phyloP scores from a whole-genome alignment of 1,139 yeast genomes.

The Zygosaccharomyces sapae region DNA sequence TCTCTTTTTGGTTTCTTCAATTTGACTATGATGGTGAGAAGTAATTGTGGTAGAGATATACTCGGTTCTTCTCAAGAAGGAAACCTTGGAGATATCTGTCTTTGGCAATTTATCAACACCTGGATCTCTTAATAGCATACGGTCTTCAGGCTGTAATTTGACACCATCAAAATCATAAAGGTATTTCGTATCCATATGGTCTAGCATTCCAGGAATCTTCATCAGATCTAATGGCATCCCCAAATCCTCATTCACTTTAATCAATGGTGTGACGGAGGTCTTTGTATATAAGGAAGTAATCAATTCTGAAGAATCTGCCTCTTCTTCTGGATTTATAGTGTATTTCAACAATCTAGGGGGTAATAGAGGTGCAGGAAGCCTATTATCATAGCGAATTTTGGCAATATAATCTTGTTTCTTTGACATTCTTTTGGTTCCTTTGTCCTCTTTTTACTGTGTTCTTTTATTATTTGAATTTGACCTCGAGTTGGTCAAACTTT shows the following conservation, averaged over 20 bases:
- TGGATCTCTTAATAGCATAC: slow-evolving; percentile 76
- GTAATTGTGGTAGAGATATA: slow-evolving; percentile 48
- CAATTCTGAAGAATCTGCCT: slow-evolving; percentile 57
- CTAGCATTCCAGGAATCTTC: slow-evolving; percentile 64
- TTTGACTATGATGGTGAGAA: slow-evolving; percentile 15
- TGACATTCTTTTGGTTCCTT: slow-evolving; percentile 33
- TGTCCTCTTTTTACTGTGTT: not conserved
- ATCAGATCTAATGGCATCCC: slow-evolving; percentile 81
- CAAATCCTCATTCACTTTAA: slow-evolving; percentile 66
- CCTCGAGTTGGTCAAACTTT: not conserved
- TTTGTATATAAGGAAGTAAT: slow-evolving; percentile 71
- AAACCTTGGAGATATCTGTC: slow-evolving; percentile 52
- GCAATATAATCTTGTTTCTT: slow-evolving; percentile 84
- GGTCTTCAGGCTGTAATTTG: slow-evolving; percentile 70
- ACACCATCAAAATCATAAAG: slow-evolving; percentile 41
- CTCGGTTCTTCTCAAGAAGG: slow-evolving; percentile 91
- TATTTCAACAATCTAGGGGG: slow-evolving; percentile 79
- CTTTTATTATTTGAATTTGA: not conserved
- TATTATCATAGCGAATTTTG: slow-evolving; percentile 77
- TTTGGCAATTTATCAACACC: slow-evolving; percentile 51
- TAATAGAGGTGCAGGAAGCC: slow-evolving; percentile 88
- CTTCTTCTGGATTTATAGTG: slow-evolving; percentile 42
- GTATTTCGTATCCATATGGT: slow-evolving; percentile 52
- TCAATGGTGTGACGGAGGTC: slow-evolving; percentile 63
- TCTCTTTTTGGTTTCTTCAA: slow-evolving; percentile 25